Percentiles rank a stretch among this genome's conserved stretches.
phyloP scores from a whole-genome alignment of 192 early-diverging fungal genomes.

The Rhizophagus clarus region DNA sequence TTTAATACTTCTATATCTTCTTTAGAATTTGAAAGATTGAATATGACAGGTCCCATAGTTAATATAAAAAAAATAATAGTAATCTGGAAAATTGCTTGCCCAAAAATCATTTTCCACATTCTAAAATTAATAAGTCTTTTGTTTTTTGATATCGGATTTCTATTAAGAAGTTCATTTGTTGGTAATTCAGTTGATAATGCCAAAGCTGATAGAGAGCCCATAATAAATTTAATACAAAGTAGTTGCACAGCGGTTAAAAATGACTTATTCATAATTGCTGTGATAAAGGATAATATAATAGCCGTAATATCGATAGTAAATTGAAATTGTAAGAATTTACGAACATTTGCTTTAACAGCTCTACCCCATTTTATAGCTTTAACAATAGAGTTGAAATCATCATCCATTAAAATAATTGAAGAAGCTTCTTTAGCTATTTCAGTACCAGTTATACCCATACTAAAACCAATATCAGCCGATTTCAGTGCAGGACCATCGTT shows the following conservation, averaged over 20 bases:
- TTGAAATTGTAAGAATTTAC: slow-evolving; percentile 99
- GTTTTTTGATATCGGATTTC: slow-evolving; percentile 93
- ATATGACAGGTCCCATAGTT: too few relatives aligned
- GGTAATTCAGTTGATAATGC: slow-evolving; percentile 96
- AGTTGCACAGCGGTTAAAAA: slow-evolving; percentile 96
- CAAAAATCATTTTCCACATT: slow-evolving; percentile 96
- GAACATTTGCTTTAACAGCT: slow-evolving; percentile 91
- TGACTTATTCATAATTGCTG: slow-evolving; percentile 68
- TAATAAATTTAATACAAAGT: slow-evolving; percentile 98
- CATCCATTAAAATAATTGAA: slow-evolving; percentile 94
- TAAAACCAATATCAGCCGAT: slow-evolving; percentile 94
- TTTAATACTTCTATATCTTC: too few relatives aligned
- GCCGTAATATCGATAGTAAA: slow-evolving; percentile 91
- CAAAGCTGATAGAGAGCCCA: slow-evolving; percentile 98
- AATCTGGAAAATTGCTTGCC: slow-evolving; percentile 88
- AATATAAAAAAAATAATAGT: slow-evolving; percentile 74
- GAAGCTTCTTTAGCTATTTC: slow-evolving; percentile 99
- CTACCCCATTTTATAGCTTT: slow-evolving; percentile 98
- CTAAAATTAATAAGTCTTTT: too few relatives aligned
- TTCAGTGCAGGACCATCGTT: slow-evolving; percentile 97
- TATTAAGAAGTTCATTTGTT: slow-evolving; percentile 77
- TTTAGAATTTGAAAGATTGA: too few relatives aligned
- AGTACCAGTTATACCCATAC: slow-evolving; percentile 99
- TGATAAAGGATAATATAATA: slow-evolving; percentile 81
- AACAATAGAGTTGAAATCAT: slow-evolving; percentile 98